Base-by-base conservation (phyloP, 169 alveolate genomes). In the Plasmodium falciparum region DNA sequence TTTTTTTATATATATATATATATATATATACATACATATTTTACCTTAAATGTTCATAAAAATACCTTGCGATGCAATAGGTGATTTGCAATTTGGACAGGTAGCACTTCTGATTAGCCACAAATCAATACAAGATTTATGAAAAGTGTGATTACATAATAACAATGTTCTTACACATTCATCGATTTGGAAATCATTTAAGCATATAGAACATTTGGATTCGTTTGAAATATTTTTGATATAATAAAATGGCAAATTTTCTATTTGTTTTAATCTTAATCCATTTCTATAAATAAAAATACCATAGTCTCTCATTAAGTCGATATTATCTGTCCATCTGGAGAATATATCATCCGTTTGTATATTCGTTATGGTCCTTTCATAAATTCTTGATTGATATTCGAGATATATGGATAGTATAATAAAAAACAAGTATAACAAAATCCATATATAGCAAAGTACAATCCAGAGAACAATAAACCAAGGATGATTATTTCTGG, bases 101-200 rank as follows among this genome's bases (percentile, higher is more conserved):
- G 94, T 92, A 43, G 96, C 96, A 74, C 94, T 94, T 62, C 96
- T 91, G 62, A 94, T 89, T 58, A 94, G 88, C 96, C 96, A 94
- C 50, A 94, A 92, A 66, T 94, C 96, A 80, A 94, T 94, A 71
- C 96, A 94, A 45, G 94, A 49, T 73, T 93, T 92, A 76, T 94
- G 96, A 86, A 94, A 94, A 65, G 93, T 80, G 58, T 94, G 96
- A 63, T 95, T 94, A 66, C 96, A 94, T 49, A 93, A 90, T 39
- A 89, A 93, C 33, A 94, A 88, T 11, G 94, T 86, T 47, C 96
- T 62, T 20, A 91, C 93, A 49, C 89, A 88, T 39, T 94, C 96
- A 33, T 78, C 89, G 3, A 52, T 56, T 47, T 73, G 88, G 66
- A 66, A 69, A 56, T 65, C 88, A 47, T 65, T 73, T 69, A 88